Conservation (phyloP, 305 asterid species). For the Striga hermonthica region DNA sequence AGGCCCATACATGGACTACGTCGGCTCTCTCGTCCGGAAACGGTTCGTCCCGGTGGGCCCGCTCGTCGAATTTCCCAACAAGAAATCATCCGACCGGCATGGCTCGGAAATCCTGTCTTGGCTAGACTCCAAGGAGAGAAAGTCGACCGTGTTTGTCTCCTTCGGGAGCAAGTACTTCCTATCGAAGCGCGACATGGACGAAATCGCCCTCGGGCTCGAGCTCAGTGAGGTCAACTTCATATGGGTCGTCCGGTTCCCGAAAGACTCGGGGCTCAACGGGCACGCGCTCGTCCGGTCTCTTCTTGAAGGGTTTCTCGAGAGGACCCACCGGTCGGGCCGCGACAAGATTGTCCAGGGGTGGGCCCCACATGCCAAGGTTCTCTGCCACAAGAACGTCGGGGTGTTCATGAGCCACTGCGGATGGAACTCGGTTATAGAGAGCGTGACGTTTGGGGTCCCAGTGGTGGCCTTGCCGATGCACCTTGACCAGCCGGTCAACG, state of each 20-base stretch:
- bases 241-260: slow-evolving; percentile 41
- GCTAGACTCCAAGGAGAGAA: slow-evolving; percentile 32
- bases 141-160: slow-evolving; percentile 32
- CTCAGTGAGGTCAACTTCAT: slow-evolving; percentile 31
- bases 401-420: slow-evolving; percentile 38
- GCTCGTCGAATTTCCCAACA: slow-evolving; percentile 21
- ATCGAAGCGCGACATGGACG: slow-evolving; percentile 28
- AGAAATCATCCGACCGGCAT: slow-evolving; percentile 2
- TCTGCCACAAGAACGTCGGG: slow-evolving; percentile 28
- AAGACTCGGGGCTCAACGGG: slow-evolving; percentile 19
- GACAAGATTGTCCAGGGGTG: slow-evolving; percentile 36
- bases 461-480: slow-evolving; percentile 38
- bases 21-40: slow-evolving; percentile 18
- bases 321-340: slow-evolving; percentile 26
- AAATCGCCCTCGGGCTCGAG: slow-evolving; percentile 33
- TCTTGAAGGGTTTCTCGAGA: slow-evolving; percentile 30
- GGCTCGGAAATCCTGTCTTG: slow-evolving; percentile 30
- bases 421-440: slow-evolving; percentile 38
- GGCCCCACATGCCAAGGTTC: slow-evolving; percentile 36
- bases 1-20: slow-evolving; percentile 32
- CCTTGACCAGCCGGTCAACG: slow-evolving; percentile 38
- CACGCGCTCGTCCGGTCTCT: slow-evolving; percentile 14
- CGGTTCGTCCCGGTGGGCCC: slow-evolving; percentile 37
- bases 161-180: slow-evolving; percentile 37
- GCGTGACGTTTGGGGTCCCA: slow-evolving; percentile 34